These are phyloP conservation scores for Pseudogymnoascus sp. DNA, from an alignment of 2,329 filamentous ascomycete genomes.

Conservation along the genomic window DNA sequence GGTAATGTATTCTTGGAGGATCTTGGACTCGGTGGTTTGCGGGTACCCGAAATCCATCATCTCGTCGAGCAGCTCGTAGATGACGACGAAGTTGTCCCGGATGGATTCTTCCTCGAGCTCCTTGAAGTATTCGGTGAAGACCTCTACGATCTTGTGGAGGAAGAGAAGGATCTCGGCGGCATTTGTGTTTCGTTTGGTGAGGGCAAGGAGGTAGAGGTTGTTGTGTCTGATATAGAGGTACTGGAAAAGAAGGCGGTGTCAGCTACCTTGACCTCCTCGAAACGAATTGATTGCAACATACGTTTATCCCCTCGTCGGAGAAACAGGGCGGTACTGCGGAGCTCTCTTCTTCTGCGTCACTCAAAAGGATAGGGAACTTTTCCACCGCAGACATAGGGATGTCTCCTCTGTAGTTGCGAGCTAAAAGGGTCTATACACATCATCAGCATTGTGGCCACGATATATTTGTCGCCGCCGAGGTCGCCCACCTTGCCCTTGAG, in stretches of 20 bases:
- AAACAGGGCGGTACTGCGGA: slow-evolving; percentile 96
- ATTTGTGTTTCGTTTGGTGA: slow-evolving; percentile 98
- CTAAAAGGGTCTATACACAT: slow-evolving; percentile 72
- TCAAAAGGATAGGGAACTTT: slow-evolving; percentile 91
- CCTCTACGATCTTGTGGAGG: slow-evolving; percentile 94
- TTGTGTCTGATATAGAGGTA: slow-evolving; percentile 99
- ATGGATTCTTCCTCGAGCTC: slow-evolving; percentile 98
- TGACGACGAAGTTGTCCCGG: slow-evolving; percentile 97
- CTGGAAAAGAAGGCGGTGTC: slow-evolving; percentile 34
- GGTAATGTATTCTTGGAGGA: slow-evolving; percentile 97
- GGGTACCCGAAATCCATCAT: slow-evolving; percentile 99
- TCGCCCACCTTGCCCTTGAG: slow-evolving; percentile 91
- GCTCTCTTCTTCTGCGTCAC: slow-evolving; percentile 97
- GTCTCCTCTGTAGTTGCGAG: slow-evolving; percentile 96
- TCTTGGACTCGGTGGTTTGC: slow-evolving; percentile 97
- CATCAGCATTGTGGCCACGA: slow-evolving; percentile 16
- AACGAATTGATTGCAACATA: slow-evolving; percentile 34
- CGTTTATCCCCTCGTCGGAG: slow-evolving; percentile 97
- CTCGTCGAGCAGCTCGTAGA: slow-evolving; percentile 96
- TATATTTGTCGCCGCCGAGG: slow-evolving; percentile 2
- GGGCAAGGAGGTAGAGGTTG: slow-evolving; percentile 94
- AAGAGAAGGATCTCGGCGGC: slow-evolving; percentile 97
- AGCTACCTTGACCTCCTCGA: background rate
- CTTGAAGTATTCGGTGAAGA: slow-evolving; percentile 99
- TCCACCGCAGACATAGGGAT: slow-evolving; percentile 99